These are phyloP conservation scores for Acmispon strigosus DNA, from an alignment of 306 rosid species.

Conservation along the genomic window DNA sequence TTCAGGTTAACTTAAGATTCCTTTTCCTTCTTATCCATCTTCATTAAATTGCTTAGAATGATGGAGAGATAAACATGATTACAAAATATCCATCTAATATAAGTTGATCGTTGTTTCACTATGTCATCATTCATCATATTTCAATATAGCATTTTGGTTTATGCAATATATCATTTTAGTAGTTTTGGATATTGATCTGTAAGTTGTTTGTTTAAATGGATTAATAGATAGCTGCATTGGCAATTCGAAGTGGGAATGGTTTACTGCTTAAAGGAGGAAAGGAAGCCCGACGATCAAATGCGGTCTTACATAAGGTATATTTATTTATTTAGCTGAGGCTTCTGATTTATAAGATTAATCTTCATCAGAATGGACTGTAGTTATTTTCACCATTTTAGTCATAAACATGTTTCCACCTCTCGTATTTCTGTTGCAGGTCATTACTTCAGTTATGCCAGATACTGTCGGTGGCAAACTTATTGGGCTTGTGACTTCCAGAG, in stretches of 20 bases:
- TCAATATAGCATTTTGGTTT: background rate
- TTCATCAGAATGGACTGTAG: background rate
- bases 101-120: background rate
- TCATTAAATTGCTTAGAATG: constrained; percentile 6
- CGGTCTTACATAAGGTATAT: constrained; percentile 72
- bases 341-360: background rate
- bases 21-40: background rate
- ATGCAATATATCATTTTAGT: background rate
- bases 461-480: constrained; percentile 65
- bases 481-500: constrained; percentile 83
- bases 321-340: background rate
- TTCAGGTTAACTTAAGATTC: constrained; percentile 52
- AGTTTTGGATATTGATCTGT: constrained; percentile 3
- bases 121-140: background rate
- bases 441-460: constrained; percentile 64
- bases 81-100: background rate
- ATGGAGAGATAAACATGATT: background rate
- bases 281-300: constrained; percentile 79
- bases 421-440: constrained; percentile 45
- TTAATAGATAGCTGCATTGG: constrained; percentile 77
- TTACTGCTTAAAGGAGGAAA: constrained; percentile 92
- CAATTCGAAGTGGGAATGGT: constrained; percentile 90
- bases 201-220: constrained; percentile 15
- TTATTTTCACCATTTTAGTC: background rate
- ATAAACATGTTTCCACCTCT: background rate